Base-by-base conservation (phyloP, 2,329 filamentous ascomycete species). In the Scedosporium aurantiacum region DNA sequence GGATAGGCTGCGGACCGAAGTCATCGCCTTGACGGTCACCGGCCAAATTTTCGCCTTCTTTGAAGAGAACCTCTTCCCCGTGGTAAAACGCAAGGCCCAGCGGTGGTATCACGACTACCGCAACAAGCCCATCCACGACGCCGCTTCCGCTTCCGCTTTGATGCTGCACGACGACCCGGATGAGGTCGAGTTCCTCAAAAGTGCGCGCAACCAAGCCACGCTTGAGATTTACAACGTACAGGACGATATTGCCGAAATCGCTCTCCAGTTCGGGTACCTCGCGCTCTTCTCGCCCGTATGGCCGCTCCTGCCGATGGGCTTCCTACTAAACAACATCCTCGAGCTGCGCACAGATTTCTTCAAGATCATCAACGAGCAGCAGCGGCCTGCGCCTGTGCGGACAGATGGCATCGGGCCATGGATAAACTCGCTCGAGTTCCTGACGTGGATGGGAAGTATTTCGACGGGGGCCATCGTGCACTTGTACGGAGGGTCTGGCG, bases 331-430 rank as follows among this genome's bases (percentile, higher is more conserved):
- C 72, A 87, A 91, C 73, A 89, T 87, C 86, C 75, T 91, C 61
- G 88, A 91, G 71, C 78, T 91, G 8, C 86, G 88, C 8, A 86
- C 87, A 2, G 88, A 91, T 67, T 88, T 89, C 55, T 82, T 89
- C 73, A 91, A 91, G 68, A 88, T 91, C 61, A 89, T 85, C 64
- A 77, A 85, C 25, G 87, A 91, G 68, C 88, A 87, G 75, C 85
- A 86, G 64, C 82, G 89, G 1, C 89, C 88, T 0, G 82, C 80
- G 0, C 88, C 88, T 0, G 81, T 82, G 65, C 84, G 88, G 5
- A 80, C 86, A 0, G 88, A 90, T 68, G 87, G 85, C 3, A 90
- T 91, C 64, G 88, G 88, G 0, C 87, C 88, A 0, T 91, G 86
- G 82, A 78, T 90, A 16, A 79, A 86, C 64, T 85, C 83, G 0